Base-by-base conservation (phyloP, 2,329 filamentous ascomycete genomes). In the Fusarium gaditjirri region DNA sequence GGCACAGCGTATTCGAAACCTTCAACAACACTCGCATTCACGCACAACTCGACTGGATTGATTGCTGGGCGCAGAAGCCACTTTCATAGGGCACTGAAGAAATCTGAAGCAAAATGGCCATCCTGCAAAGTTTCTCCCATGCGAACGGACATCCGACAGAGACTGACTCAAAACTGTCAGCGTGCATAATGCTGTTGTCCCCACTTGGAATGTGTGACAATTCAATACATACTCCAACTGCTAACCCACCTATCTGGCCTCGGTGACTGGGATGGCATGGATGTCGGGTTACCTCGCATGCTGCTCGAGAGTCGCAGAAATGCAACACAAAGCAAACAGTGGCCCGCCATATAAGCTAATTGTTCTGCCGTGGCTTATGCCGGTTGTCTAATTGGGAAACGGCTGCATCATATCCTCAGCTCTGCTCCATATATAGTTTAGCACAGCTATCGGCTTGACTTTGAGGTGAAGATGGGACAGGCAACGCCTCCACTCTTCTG, bases 41-140 rank as follows among this genome's bases (percentile, higher is more conserved):
- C 60, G 80, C 76, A 27, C 78, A 77, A 43, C 75, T 81, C 43
- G 78, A 78, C 57, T 83, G 80, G 80, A 71, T 79, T n/a, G 78
- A 80, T 42, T 76, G 81, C 49, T 83, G 81, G 79, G 82, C 79
- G 5, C 81, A 83, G 53, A 83, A 83, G 63, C 81, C 82, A 16
- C 43, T 68, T 44, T 63, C 65, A 60, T 76, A 73, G 43, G 29
- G 29, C 38, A 65, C 29, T 29, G n/a, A 38, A 47, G 31, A 57
- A 5, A 52, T n/a, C 13, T 42, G 36, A 43, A 43, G 31, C 47
- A 55, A 47, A 52, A 36, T 44, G 63, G 57, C 42, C 44, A 41
- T 31, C 33, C 36, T 57, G 43, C 49, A 53, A 33, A 56, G 25
- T 42, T 46, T 60, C 52, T 65, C 52, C 50, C 64, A 59, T 47